Base-by-base conservation (phyloP, 257 asterid genomes). In the Primulina eburnea region DNA sequence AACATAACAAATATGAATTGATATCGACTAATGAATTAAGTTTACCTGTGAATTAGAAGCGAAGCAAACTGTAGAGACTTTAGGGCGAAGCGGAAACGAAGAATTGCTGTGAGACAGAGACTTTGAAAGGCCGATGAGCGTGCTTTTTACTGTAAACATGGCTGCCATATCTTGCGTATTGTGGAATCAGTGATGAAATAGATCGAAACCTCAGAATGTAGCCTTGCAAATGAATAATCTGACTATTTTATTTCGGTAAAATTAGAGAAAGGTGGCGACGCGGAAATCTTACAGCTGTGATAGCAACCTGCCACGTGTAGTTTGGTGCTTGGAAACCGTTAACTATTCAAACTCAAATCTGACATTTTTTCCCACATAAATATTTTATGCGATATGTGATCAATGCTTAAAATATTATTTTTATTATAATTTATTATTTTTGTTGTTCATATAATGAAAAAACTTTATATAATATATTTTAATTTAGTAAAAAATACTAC, bases 21-120 rank as follows among this genome's bases (percentile, higher is more conserved):
- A 24, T 0, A 24, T 24, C 26, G 1, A 24, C 26, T 24, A 24
- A 38, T 38, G 47, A 16, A 38, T 38, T 0, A 38, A 10, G 47
- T 10, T 34, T 34, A 43, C 53, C 53, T 11, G 53, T 43, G 53
- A 43, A 12, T 43, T 43, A 43, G 94, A 76, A 66, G 90, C 72
- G 86, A 92, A 89, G 82, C 77, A 81, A 40, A 91, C 90, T 47
- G 89, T 75, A 21, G 85, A 78, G 38, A 80, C 35, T 61, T 80
- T 82, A 71, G 82, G 78, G 7, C 79, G 81, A 30, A 72, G 33
- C 37, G 76, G 72, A 37, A 71, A 66, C 9, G 88, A 81, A 16
- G 81, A 73, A 56, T 67, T 53, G 10, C 70, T 43, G 43, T 65
- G 77, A n/a, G 88, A 73, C 21, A 80, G 21, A 18, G 90, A 73